Conservation (phyloP, 2,329 filamentous ascomycete genomes). For the Mollisiaceae sp. region DNA sequence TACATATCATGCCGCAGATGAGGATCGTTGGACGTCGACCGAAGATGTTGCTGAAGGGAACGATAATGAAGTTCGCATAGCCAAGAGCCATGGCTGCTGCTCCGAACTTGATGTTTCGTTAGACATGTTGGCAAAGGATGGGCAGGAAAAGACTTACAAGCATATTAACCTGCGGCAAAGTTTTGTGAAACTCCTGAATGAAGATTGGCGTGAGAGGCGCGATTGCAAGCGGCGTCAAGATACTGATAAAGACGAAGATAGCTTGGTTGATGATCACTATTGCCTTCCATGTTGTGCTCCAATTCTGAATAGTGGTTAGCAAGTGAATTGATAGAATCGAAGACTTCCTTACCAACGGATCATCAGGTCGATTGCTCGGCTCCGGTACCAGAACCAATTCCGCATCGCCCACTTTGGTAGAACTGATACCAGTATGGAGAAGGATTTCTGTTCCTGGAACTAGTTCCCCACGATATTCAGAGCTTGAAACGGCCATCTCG, state of each 20-base stretch:
- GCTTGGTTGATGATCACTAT: slow-evolving; percentile 43
- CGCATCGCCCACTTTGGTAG: background rate
- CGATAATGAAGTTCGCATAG: slow-evolving; percentile 21
- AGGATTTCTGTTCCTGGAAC: slow-evolving; percentile 30
- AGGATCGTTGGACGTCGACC: slow-evolving; percentile 44
- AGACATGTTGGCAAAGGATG: background rate
- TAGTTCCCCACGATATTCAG: slow-evolving; percentile 17
- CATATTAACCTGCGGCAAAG: slow-evolving; percentile 44
- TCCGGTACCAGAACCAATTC: slow-evolving; percentile 26
- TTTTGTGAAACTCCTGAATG: slow-evolving; percentile 43
- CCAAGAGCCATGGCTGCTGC: slow-evolving; percentile 13
- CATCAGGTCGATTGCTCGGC: slow-evolving; percentile 21
- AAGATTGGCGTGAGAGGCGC: slow-evolving; percentile 45
- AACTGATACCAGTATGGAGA: slow-evolving; percentile 12
- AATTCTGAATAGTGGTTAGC: slow-evolving; percentile 38
- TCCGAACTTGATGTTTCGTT: slow-evolving; percentile 5
- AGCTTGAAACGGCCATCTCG: background rate
- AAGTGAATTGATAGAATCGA: background rate
- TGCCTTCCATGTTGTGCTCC: slow-evolving; percentile 42
- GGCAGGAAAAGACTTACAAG: slow-evolving; percentile 33
- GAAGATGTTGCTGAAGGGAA: slow-evolving; percentile 34
- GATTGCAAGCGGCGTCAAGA: slow-evolving; percentile 45
- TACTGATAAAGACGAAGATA: slow-evolving; percentile 45
- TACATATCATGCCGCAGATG: slow-evolving; percentile 41
- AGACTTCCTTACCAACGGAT: slow-evolving; percentile 20